A percentile compares a stretch with the other conserved stretches of the same genome.
These are phyloP conservation scores for Odontarrhena argentea DNA, from an alignment of 345 rosid genomes.

Conservation along the genomic window DNA sequence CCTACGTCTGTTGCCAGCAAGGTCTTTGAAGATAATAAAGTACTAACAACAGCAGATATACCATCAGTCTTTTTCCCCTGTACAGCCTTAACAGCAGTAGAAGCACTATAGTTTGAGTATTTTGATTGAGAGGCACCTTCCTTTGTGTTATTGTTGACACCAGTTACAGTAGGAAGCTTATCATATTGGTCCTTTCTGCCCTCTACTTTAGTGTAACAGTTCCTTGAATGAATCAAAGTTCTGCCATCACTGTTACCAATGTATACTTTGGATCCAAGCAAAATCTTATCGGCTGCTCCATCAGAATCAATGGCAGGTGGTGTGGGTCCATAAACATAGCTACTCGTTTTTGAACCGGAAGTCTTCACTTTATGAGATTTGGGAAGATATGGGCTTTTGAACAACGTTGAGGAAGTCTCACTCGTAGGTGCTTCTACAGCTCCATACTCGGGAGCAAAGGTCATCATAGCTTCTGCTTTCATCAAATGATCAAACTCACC, in stretches of 20 bases:
- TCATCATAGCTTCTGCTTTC: constrained; percentile 94
- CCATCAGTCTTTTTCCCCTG: constrained; percentile 58
- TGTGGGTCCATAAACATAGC: constrained; percentile 77
- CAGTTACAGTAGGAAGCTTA: constrained; percentile 45
- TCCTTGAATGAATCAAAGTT: constrained; percentile 45
- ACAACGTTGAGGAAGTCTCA: constrained; percentile 63
- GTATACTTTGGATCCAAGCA: constrained; percentile 53
- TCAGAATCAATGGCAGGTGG: constrained; percentile 67
- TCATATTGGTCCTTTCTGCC: constrained; percentile 54
- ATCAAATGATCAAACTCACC: constrained; percentile 92
- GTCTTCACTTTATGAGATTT: constrained; percentile 68
- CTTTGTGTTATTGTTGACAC: constrained; percentile 50
- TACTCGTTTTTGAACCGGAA: constrained; percentile 69
- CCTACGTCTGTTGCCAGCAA: constrained; percentile 83
- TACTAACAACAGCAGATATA: constrained; percentile 51
- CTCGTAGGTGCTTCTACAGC: constrained; percentile 81
- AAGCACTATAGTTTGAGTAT: constrained; percentile 56
- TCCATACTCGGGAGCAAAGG: constrained; percentile 94
- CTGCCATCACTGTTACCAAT: constrained; percentile 49
- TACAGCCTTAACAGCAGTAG: constrained; percentile 53
- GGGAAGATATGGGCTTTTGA: constrained; percentile 86
- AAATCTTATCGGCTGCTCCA: constrained; percentile 65
- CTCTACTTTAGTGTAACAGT: constrained; percentile 73
- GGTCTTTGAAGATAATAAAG: constrained; percentile 64
- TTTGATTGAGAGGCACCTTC: constrained; percentile 54